phyloP scores from a whole-genome alignment of 257 asterid species.

The Solanum bulbocastanum region DNA sequence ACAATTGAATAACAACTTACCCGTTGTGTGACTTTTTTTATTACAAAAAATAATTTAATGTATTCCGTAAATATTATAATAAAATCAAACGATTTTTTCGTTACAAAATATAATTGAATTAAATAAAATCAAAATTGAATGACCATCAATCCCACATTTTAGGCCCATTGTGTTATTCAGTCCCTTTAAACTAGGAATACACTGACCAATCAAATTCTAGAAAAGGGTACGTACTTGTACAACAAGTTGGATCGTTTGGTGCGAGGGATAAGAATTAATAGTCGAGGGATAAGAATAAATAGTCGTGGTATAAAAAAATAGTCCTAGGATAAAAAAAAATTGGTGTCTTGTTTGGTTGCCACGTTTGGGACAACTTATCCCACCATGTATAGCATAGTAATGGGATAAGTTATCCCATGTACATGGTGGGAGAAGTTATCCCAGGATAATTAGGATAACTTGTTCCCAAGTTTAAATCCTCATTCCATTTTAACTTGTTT shows the following conservation, averaged over 20 bases:
- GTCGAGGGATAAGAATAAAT: too few species aligned
- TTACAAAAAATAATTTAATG: neutral
- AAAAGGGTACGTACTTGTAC: neutral
- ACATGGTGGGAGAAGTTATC: too few species aligned
- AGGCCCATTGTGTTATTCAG: neutral
- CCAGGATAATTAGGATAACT: too few species aligned
- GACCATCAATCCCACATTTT: neutral
- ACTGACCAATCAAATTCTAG: neutral
- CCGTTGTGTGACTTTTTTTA: neutral
- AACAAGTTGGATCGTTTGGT: accelerated
- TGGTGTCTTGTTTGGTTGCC: too few species aligned
- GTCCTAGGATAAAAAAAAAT: too few species aligned
- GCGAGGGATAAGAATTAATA: too few species aligned
- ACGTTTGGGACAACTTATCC: too few species aligned
- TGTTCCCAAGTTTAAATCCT: neutral
- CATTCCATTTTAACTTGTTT: neutral
- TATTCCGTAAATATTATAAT: neutral
- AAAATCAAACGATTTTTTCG: neutral
- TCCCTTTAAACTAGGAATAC: neutral
- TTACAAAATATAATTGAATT: neutral
- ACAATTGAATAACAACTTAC: neutral
- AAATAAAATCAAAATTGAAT: neutral
- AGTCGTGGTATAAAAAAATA: too few species aligned
- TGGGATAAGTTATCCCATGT: too few species aligned
- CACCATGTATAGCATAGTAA: too few species aligned